Base-by-base conservation (phyloP, 495 filamentous ascomycete species). In the Articulospora tetracladia region DNA sequence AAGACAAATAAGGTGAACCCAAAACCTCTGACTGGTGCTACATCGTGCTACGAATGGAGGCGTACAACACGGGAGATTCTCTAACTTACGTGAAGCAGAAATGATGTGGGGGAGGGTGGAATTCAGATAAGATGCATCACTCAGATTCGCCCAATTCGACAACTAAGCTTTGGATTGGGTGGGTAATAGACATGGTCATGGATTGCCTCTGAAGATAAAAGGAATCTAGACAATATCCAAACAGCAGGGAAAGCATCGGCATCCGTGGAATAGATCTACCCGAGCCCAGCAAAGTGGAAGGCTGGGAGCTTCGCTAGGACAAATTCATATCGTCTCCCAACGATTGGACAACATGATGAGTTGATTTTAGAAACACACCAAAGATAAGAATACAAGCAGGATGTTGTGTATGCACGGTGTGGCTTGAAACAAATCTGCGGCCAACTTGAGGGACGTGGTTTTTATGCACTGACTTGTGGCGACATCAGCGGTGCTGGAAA, bases 351-450 rank as follows among this genome's bases (percentile, higher is more conserved):
- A 19, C 10, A n/a, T 3, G 39, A 44, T 3, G 17, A 3, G 3
- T 19, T 3, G 17, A 15, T 44, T 44, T n/a, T 19, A 44, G 17
- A 19, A 44, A 44, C 17, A 11, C 15, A 3, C 8, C 3, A 3
- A 3, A 44, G 39, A 44, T 44, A 44, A n/a, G 39, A 44, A 44
- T 19, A 44, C 3, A 15, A 3, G 15, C 39, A 44, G 39, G 39
- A 44, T 44, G 8, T n/a, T 22, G 55, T 63, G 48, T 55, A 58
- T 63, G 55, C 60, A 58, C 26, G 32, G 15, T 30, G 34, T 23
- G 52, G 20, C 39, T 12, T 58, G 55, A 62, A 62, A 62, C 60
- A 47, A 62, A 26, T 46, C 60, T 62, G 60, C 60, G 60, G 60
- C 60, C 50, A 48, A 25, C 48, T 56, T 25, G 51, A 54, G 19